These are phyloP conservation scores for Petunia secreta DNA, from an alignment of 257 asterid species.

Conservation along the genomic window DNA sequence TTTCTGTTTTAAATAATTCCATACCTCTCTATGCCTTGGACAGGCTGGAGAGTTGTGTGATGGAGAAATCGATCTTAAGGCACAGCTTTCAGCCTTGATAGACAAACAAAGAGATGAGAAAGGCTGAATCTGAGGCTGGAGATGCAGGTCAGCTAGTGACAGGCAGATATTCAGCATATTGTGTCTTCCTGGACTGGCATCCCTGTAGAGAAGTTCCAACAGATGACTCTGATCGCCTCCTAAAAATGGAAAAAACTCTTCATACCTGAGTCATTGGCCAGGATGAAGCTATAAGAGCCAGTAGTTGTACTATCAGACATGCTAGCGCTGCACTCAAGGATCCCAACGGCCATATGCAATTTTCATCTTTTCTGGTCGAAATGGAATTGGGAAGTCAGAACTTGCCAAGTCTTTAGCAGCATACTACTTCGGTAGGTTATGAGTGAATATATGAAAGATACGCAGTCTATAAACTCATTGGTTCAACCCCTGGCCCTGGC, in stretches of 20 bases:
- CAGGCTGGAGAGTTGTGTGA: constrained; percentile 97
- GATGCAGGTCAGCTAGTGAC: constrained; percentile 38
- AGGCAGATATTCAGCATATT: constrained; percentile 37
- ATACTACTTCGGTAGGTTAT: constrained; percentile 84
- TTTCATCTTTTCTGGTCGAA: constrained; percentile 87
- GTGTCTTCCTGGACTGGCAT: constrained; percentile 51
- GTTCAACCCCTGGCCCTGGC: constrained; percentile 75
- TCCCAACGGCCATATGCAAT: constrained; percentile 88
- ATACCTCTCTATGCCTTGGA: constrained; percentile 14
- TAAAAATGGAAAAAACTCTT: constrained; percentile 48
- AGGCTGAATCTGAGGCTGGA: constrained; percentile 34
- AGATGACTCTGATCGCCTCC: constrained; percentile 51
- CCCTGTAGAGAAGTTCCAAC: constrained; percentile 42
- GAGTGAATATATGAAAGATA: constrained; percentile 94
- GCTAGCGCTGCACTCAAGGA: constrained; percentile 88
- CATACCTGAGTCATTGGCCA: constrained; percentile 67
- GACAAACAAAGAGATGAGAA: constrained; percentile 94
- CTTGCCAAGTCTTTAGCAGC: constrained; percentile 78
- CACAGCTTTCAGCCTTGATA: constrained; percentile 75
- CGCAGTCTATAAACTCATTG: constrained; percentile 76
- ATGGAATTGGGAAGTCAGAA: constrained; percentile 92
- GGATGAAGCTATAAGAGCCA: constrained; percentile 80
- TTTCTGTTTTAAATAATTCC: background rate
- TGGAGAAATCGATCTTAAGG: constrained; percentile 91
- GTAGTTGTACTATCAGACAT: constrained; percentile 77